Base-by-base conservation (phyloP, 345 rosid genomes). In the Pistacia vera region DNA sequence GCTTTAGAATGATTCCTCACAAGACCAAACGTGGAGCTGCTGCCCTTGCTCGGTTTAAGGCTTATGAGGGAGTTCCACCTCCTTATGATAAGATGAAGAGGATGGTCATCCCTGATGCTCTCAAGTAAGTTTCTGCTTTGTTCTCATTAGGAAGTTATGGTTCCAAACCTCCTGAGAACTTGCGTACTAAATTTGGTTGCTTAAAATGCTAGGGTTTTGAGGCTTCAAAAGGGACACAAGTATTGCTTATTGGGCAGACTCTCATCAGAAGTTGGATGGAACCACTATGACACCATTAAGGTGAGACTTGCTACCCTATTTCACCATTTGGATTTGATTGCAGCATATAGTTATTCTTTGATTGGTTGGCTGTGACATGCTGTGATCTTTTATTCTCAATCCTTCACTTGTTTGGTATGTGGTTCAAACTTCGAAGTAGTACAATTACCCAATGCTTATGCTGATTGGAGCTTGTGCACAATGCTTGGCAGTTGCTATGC, bases 71-170 rank as follows among this genome's bases (percentile, higher is more conserved):
- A 59, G 69, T 94, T 30, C 97, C 97, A 0, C 83, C 94, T 4
- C 97, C 98, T 14, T 94, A 85, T 76, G 96, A 94, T 77, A 94
- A 89, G 83, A 82, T 77, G 44, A 94, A 94, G 85, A 90, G 93
- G 76, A 94, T 94, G 98, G 96, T 90, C 63, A 83, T 94, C 41
- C 98, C 98, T 4, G 98, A 94, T 88, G 97, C 98, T 62, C 94
- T 94, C 73, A 92, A 90, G 96, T 92, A 71, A 77, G 78, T 68
- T 74, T n/a, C 0, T 14, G 30, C 11, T 44, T 25, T 59, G 38
- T 30, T 25, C 1, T 57, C 33, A 4, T 1, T 20, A 36, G 51
- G 71, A 7, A 68, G 10, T 66, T 18, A 18, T 13, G 9, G 14
- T 33, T 63, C 48, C 3, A 4, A 5, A 59, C 25, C 6, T 6